Evolutionary conservation across 148 eudicot species (phyloP), one percentile per base, ranked within the genome.

Genomic region (Spergularia bocconei): DNA sequence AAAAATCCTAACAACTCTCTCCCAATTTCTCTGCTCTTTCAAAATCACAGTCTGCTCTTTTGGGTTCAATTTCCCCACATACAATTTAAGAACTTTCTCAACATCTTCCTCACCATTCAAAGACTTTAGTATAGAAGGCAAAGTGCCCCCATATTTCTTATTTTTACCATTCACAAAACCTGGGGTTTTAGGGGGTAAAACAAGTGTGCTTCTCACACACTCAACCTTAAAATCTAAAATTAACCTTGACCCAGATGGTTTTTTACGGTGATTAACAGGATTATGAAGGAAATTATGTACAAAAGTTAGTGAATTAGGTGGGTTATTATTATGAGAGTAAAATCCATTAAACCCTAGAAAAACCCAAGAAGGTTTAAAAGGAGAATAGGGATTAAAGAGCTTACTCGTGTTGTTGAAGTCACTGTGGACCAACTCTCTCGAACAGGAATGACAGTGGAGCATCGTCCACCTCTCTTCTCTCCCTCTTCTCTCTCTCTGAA

Each of bases 11-110:
- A 89, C n/a, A 68, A 91, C 92, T 70, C 84, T 87, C 62, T 89
- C 86, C 96, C 97, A 93, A 57, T 66, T 83, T 0, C 88, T 72
- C 78, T 89, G 97, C 77, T 93, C 93, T 76, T 87, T 93, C 21
- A 93, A 77, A 84, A 91, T 86, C 76, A 93, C 89, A 59, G 98
- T 93, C 67, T 84, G 87, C 52, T 89, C 93, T 61, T 86, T 93
- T 11, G 96, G 93, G 62, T 68, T 82, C 69, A 93, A 80, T 69
- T 83, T 86, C 67, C 87, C 89, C 33, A 69, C 78, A 77, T 85
- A 84, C 39, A 75, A 82, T 53, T 76, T 70, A 75, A 93, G 92
- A 61, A 85, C 76, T 72, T 85, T 89, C 63, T 78, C 91, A n/a
- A 86, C 74, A 78, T 89, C 88, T 0, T 79, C 82, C 44, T 81